Percentiles rank a stretch among this genome's conserved stretches.
These are phyloP conservation scores for Alternaria ethzedia DNA, from an alignment of 2,329 filamentous ascomycete genomes.

Conservation along the genomic window DNA sequence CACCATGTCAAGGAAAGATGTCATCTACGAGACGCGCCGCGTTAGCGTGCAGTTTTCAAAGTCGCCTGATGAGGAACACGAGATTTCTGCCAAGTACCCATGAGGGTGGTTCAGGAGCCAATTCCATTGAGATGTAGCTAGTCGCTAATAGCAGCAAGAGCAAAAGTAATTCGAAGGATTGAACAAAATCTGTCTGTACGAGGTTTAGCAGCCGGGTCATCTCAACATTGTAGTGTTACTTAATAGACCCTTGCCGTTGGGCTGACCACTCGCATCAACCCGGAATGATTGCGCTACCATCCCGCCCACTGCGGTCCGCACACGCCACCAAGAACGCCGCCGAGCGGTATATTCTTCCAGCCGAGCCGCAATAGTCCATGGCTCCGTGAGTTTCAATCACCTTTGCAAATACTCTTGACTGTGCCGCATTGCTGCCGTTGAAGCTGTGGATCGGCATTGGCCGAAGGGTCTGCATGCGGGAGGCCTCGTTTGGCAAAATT, in stretches of 20 bases:
- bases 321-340: neutral
- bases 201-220: neutral
- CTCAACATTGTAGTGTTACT: neutral
- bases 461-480: neutral
- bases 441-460: conserved; percentile 3
- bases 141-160: neutral
- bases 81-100: neutral
- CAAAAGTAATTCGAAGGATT: neutral
- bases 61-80: conserved; percentile 10
- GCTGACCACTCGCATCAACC: neutral
- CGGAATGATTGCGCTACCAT: neutral
- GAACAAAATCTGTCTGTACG: neutral
- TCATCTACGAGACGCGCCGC: conserved; percentile 28
- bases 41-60: conserved; percentile 29
- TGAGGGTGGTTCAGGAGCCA: conserved; percentile 1
- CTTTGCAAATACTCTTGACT: neutral
- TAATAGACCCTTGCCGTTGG: neutral
- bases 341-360: conserved; percentile 2
- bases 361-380: neutral
- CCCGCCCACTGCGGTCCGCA: conserved; percentile 4
- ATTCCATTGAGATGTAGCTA: neutral
- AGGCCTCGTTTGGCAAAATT: conserved; percentile 4
- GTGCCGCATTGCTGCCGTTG: conserved; percentile 5
- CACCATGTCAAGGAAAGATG: conserved; percentile 23
- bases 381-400: neutral